These are phyloP conservation scores for Aspergillus cejpii DNA, from an alignment of 2,329 filamentous ascomycete species.

Conservation along the genomic window DNA sequence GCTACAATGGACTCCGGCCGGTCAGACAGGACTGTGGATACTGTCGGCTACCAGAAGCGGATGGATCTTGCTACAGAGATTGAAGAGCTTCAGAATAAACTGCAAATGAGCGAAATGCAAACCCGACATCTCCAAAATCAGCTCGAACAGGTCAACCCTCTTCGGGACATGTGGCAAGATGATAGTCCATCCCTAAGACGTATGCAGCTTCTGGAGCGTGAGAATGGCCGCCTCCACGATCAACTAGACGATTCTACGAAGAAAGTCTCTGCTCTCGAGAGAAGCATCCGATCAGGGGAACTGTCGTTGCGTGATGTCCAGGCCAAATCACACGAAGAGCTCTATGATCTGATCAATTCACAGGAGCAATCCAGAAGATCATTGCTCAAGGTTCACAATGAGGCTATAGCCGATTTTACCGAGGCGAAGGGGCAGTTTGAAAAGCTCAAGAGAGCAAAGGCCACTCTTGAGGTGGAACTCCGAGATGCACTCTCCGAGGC, in stretches of 20 bases:
- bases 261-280: conserved; percentile 85
- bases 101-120: conserved; percentile 91
- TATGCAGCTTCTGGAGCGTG: conserved; percentile 85
- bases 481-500: conserved; percentile 78
- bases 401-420: conserved; percentile 73
- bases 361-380: conserved; percentile 84
- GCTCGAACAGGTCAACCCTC: conserved; percentile 61
- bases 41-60: conserved; percentile 73
- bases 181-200: conserved; percentile 73
- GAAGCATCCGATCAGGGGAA: conserved; percentile 77
- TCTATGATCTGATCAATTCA: conserved; percentile 84
- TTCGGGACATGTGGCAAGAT: conserved; percentile 57
- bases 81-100: conserved; percentile 86
- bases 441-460: conserved; percentile 73
- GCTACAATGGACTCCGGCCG: conserved; percentile 65
- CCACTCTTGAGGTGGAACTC: conserved; percentile 74
- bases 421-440: conserved; percentile 85
- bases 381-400: conserved; percentile 76
- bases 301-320: conserved; percentile 86
- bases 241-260: conserved; percentile 90
- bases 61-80: conserved; percentile 89
- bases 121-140: conserved; percentile 88
- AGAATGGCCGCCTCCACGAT: conserved; percentile 84
- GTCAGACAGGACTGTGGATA: conserved; percentile 80
- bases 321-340: conserved; percentile 86